Evolutionary conservation across 352 stramenopile genomes (phyloP).

Genomic region (Globisporangium okanoganense): DNA sequence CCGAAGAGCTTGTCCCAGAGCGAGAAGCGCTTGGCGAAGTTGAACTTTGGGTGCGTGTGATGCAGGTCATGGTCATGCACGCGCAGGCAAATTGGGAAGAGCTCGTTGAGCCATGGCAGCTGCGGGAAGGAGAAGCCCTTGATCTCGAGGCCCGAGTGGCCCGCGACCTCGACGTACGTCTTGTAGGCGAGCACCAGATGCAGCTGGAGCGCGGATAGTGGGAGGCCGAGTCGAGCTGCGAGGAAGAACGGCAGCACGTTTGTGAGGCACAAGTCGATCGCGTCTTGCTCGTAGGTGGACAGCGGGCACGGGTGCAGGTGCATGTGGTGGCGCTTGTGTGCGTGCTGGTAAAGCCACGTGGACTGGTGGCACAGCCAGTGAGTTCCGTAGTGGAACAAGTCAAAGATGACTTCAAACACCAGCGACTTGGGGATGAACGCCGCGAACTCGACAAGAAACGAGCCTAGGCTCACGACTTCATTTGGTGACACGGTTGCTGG

Average conservation of each 20-base stretch:
- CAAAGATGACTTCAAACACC: slow-evolving; percentile 79
- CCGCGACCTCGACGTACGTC: slow-evolving; percentile 86
- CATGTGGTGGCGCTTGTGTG: slow-evolving; percentile 83
- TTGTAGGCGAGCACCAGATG: slow-evolving; percentile 87
- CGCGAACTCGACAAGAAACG: slow-evolving; percentile 40
- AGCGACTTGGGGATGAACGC: slow-evolving; percentile 83
- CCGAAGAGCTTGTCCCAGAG: slow-evolving; percentile 84
- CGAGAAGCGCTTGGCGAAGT: slow-evolving; percentile 88
- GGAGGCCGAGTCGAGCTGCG: slow-evolving; percentile 35
- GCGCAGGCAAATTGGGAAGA: slow-evolving; percentile 51
- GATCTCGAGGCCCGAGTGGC: slow-evolving; percentile 76
- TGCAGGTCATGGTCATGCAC: slow-evolving; percentile 86
- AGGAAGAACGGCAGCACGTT: slow-evolving; percentile 73
- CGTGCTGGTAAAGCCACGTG: slow-evolving; percentile 69
- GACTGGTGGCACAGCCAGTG: slow-evolving; percentile 73
- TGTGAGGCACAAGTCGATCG: slow-evolving; percentile 65
- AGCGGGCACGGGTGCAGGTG: slow-evolving; percentile 73
- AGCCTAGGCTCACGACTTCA: not conserved
- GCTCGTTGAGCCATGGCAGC: slow-evolving; percentile 57
- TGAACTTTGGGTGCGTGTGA: slow-evolving; percentile 76
- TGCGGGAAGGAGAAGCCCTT: slow-evolving; percentile 87
- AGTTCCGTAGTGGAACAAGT: slow-evolving; percentile 81
- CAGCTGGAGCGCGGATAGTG: slow-evolving; percentile 54
- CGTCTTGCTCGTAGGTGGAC: slow-evolving; percentile 83
- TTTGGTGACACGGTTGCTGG: not conserved